Evolutionary conservation across 1,284 basidiomycete species (phyloP).

Genomic region (Leccinum subfulvum): DNA sequence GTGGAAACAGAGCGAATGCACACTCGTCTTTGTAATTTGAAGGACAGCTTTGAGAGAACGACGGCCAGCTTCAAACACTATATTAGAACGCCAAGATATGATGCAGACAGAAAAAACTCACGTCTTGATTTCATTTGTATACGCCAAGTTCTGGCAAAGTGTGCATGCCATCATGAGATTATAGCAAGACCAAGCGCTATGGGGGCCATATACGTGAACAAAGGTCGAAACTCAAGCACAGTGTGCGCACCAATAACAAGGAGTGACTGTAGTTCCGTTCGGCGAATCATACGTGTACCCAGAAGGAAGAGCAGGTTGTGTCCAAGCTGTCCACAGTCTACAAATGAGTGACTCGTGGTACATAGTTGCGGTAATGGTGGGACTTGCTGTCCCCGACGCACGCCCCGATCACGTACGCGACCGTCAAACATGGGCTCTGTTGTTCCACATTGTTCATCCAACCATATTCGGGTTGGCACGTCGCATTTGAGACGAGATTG

Average conservation of each 20-base stretch:
- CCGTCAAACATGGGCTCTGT: constrained; percentile 21
- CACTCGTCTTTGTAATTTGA: constrained; percentile 20
- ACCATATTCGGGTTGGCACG: constrained; percentile 17
- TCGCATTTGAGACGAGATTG: constrained; percentile 11
- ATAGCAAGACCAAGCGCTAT: constrained; percentile 34
- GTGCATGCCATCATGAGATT: constrained; percentile 34
- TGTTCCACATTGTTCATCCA: constrained; percentile 27
- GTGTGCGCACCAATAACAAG: constrained; percentile 28
- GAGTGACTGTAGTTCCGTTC: constrained; percentile 20
- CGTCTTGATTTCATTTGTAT: constrained; percentile 5
- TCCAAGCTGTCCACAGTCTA: constrained; percentile 16
- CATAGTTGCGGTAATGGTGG: not conserved
- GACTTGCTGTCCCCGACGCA: constrained; percentile 27
- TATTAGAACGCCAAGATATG: not conserved
- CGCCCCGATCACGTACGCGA: constrained; percentile 30
- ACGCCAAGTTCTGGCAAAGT: constrained; percentile 20
- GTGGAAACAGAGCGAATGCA: not conserved
- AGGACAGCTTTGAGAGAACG: constrained; percentile 22
- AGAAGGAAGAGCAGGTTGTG: constrained; percentile 20
- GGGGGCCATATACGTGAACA: not conserved
- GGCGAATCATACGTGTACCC: constrained; percentile 20
- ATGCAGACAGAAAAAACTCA: constrained; percentile 1
- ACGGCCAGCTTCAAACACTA: constrained; percentile 19
- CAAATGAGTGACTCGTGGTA: not conserved
- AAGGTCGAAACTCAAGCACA: not conserved